phyloP scores from a whole-genome alignment of 805 yeast genomes.

The Suhomyces sp. region DNA sequence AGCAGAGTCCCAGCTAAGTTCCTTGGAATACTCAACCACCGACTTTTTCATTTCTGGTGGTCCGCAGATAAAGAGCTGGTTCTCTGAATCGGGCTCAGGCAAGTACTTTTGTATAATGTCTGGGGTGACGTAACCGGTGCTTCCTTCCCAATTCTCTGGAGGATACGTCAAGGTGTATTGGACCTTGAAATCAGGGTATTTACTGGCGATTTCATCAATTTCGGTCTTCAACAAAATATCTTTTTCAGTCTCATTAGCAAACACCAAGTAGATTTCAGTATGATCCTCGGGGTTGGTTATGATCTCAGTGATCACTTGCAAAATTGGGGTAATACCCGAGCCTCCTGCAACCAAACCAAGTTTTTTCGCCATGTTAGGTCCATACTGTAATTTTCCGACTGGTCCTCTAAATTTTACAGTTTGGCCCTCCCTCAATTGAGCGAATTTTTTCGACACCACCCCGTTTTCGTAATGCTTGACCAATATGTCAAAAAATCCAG shows the following conservation, averaged over 20 bases:
- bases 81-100: constrained; percentile 44
- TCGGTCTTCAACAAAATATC: constrained; percentile 73
- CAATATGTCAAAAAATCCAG: constrained; percentile 72
- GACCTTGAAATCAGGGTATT: constrained; percentile 61
- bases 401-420: constrained; percentile 75
- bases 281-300: constrained; percentile 66
- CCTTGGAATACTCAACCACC: constrained; percentile 49
- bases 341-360: constrained; percentile 80
- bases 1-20: constrained; percentile 60
- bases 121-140: constrained; percentile 57
- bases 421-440: constrained; percentile 61
- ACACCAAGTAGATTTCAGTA: constrained; percentile 60
- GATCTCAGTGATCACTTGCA: constrained; percentile 71
- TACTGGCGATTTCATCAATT: constrained; percentile 62
- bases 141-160: constrained; percentile 49
- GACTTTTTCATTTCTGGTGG: constrained; percentile 65
- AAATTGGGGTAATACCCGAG: constrained; percentile 85
- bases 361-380: constrained; percentile 56
- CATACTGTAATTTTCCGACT: constrained; percentile 66
- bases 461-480: constrained; percentile 77
- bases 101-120: constrained; percentile 53
- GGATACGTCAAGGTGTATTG: constrained; percentile 58
- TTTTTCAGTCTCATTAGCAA: constrained; percentile 72
- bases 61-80: constrained; percentile 69
- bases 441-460: constrained; percentile 63